Evolutionary conservation across 805 yeast genomes (phyloP).

Genomic region (Osmozyma mogii): DNA sequence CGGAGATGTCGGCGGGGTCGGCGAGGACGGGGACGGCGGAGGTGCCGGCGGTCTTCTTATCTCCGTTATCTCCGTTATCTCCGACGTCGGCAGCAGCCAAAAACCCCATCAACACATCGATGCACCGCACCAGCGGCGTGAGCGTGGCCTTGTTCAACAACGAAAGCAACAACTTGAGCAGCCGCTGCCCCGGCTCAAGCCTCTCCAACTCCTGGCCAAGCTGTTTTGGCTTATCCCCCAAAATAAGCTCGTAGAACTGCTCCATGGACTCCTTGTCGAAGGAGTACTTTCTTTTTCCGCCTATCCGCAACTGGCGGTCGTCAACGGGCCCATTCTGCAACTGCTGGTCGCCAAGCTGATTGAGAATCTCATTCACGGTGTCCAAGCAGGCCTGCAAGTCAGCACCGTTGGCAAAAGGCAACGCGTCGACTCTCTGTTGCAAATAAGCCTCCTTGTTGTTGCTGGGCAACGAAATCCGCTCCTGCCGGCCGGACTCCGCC

Average conservation of each 20-base stretch:
- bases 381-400: constrained; percentile 50
- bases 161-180: constrained; percentile 49
- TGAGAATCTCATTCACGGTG: constrained; percentile 43
- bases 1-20: constrained; percentile 63
- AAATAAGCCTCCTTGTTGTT: constrained; percentile 37
- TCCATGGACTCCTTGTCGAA: constrained; percentile 19
- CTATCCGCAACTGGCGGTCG: constrained; percentile 15
- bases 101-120: constrained; percentile 45
- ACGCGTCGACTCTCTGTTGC: constrained; percentile 59
- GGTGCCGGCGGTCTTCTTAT: constrained; percentile 27
- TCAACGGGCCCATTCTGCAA: constrained; percentile 6
- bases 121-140: constrained; percentile 46
- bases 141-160: constrained; percentile 60
- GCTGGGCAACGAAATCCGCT: constrained; percentile 18
- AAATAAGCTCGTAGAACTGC: constrained; percentile 17
- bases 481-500: not conserved
- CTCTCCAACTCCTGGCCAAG: constrained; percentile 34
- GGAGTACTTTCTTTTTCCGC: constrained; percentile 15
- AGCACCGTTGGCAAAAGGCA: constrained; percentile 68
- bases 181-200: constrained; percentile 37
- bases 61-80: constrained; percentile 6
- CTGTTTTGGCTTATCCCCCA: constrained; percentile 35
- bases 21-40: constrained; percentile 1
- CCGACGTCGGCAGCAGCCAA: constrained; percentile 23
- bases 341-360: constrained; percentile 40